Evolutionary conservation across 2,329 filamentous ascomycete genomes (phyloP).

Genomic region (Penicillium fuscoglaucum): DNA sequence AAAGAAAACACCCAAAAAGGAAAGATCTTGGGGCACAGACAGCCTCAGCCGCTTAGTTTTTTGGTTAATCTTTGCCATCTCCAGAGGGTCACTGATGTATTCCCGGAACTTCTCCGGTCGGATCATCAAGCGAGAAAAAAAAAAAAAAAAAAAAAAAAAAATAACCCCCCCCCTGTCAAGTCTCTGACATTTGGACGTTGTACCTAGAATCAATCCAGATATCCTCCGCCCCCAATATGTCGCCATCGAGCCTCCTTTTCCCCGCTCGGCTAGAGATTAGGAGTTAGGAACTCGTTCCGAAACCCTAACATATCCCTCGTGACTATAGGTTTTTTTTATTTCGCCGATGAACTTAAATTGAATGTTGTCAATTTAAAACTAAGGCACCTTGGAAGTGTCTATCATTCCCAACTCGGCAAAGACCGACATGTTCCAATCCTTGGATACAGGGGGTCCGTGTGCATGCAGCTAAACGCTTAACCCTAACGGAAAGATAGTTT

Average conservation of each 20-base stretch:
- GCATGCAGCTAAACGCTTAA: slow-evolving; percentile 6
- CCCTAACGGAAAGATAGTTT: slow-evolving; percentile 1
- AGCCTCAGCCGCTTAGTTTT: slow-evolving; percentile 10
- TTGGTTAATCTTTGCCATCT: slow-evolving; percentile 3
- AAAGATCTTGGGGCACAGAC: slow-evolving; percentile 2
- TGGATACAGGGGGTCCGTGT: background rate
- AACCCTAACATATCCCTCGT: background rate
- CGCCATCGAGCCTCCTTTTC: background rate
- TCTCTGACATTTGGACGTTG: background rate
- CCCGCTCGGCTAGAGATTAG: slow-evolving; percentile 1
- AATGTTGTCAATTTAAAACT: background rate
- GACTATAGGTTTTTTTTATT: background rate
- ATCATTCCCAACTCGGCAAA: background rate
- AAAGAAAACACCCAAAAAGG: background rate
- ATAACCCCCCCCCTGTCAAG: background rate
- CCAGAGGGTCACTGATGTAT: background rate
- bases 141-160: fast-evolving
- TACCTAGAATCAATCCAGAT: background rate
- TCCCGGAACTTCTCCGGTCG: slow-evolving; percentile 4
- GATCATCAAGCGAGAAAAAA: slow-evolving; percentile 1
- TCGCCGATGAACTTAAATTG: background rate
- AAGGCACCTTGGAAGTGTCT: background rate
- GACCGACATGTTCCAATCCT: background rate
- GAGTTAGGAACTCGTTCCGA: background rate
- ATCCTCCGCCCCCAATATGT: background rate